Base-by-base conservation (phyloP, 179 eudicot genomes). In the Corrigiola litoralis region DNA sequence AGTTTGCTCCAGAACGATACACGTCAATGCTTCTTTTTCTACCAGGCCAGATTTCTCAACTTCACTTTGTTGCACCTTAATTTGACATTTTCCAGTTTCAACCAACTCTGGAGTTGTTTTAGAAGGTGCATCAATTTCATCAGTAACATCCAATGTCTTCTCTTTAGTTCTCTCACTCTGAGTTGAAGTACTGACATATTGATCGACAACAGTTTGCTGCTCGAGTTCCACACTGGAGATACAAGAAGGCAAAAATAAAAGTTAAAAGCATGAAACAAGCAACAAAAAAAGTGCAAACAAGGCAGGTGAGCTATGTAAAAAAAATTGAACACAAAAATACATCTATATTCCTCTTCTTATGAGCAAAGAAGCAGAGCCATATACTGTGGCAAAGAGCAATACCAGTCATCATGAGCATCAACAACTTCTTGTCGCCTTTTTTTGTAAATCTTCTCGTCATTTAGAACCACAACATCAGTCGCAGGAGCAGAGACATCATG, bases 341-440 rank as follows among this genome's bases (percentile, higher is more conserved):
- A 21, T 8, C 4, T 13, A 31, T 18, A 42, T 49, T 58, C 40
- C 24, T 49, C 18, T 34, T 59, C 20, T 36, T 1, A 25, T 44
- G 16, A 23, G 1, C 18, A 13, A 6, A 8, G 38, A 31, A 45
- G 46, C 45, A 67, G 24, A n/a, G n/a, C n/a, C n/a, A n/a, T n/a
- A 17, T 32, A 9, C 2, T 0, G 33, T 12, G 42, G 21, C 23
- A 58, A 51, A 36, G 65, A 67, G 29, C 28, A 33, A 57, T 85
- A 85, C 90, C 85, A 31, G 41, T 67, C 40, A 46, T 63, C 53
- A 42, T 47, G 49, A 38, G 67, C 57, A 55, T 41, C 74, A 70
- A 66, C 80, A 23, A 18, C 68, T 51, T 80, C 83, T 67, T 78
- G 78, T 73, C 77, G 88, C 69, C 85, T 80, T 76, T 75, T 92